Evolutionary conservation across 2,329 filamentous ascomycete genomes (phyloP).

Genomic region (Leptographium radiaticola): DNA sequence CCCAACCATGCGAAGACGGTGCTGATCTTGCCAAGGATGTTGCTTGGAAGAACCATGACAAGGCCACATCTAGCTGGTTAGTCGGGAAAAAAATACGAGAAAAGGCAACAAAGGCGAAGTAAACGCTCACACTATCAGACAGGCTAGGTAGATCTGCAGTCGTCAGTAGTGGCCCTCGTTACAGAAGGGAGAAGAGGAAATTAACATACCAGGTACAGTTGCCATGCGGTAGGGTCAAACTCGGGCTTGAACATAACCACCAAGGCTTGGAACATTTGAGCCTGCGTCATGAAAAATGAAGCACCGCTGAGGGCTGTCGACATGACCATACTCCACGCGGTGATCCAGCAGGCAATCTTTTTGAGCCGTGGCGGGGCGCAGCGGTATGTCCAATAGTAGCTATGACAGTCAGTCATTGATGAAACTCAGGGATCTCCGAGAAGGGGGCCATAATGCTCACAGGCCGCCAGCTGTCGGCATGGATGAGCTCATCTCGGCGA

Average conservation of each 20-base stretch:
- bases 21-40: slow-evolving; percentile 3
- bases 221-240: background rate
- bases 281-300: slow-evolving; percentile 5
- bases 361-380: slow-evolving; percentile 2
- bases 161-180: background rate
- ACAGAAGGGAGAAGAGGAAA: background rate
- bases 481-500: slow-evolving; percentile 2
- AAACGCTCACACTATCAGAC: background rate
- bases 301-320: slow-evolving; percentile 3
- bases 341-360: slow-evolving; percentile 3
- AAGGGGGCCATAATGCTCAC: background rate
- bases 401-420: background rate
- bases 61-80: background rate
- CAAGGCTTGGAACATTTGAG: slow-evolving; percentile 4
- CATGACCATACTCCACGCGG: slow-evolving; percentile 6
- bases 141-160: slow-evolving; percentile 1
- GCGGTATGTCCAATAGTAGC: slow-evolving; percentile 4
- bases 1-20: slow-evolving; percentile 3
- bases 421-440: background rate
- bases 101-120: background rate
- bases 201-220: background rate
- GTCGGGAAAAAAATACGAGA: background rate
- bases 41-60: slow-evolving; percentile 4
- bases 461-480: slow-evolving; percentile 5
- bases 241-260: slow-evolving; percentile 4